Conservation (phyloP, 2,329 filamentous ascomycete species). For the Penicillium thymicola region DNA sequence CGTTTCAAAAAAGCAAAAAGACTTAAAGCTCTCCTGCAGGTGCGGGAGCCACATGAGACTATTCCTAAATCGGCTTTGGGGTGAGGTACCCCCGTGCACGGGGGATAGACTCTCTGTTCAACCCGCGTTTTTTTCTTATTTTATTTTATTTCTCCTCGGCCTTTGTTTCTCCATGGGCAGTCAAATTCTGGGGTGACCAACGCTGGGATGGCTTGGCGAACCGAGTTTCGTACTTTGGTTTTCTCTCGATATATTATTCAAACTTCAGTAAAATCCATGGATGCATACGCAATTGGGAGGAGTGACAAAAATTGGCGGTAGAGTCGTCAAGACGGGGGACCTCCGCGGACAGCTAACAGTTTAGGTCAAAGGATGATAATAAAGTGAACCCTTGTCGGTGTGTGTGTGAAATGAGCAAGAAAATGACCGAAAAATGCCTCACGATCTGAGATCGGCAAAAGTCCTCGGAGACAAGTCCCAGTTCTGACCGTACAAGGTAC, state of each 20-base stretch:
- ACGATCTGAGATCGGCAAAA: conserved; percentile 32
- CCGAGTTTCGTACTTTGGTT: conserved; percentile 5
- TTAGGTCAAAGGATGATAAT: not conserved
- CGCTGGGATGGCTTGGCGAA: conserved; percentile 23
- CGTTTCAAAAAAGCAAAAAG: conserved; percentile 10
- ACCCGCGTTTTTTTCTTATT: not conserved
- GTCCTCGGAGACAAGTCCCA: conserved; percentile 12
- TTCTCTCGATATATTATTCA: too few species aligned
- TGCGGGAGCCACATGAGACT: conserved; percentile 13
- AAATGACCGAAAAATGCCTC: conserved; percentile 32
- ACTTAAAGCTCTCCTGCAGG: conserved; percentile 17
- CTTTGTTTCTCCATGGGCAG: conserved; percentile 15
- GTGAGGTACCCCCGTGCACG: not conserved
- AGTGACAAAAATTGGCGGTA: not conserved
- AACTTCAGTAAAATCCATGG: not conserved
- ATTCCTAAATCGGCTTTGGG: conserved; percentile 3
- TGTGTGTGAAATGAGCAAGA: not conserved
- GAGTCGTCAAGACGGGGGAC: not conserved
- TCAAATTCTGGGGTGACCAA: conserved; percentile 19
- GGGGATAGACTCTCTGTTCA: not conserved
- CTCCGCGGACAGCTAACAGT: conserved; percentile 1
- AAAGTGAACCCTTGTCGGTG: conserved; percentile 10
- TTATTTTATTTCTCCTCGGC: not conserved
- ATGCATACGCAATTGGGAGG: not conserved
- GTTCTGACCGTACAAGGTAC: conserved; percentile 1